phyloP scores from a whole-genome alignment of 2,329 filamentous ascomycete genomes.

The Ophiocordyceps robertsii region DNA sequence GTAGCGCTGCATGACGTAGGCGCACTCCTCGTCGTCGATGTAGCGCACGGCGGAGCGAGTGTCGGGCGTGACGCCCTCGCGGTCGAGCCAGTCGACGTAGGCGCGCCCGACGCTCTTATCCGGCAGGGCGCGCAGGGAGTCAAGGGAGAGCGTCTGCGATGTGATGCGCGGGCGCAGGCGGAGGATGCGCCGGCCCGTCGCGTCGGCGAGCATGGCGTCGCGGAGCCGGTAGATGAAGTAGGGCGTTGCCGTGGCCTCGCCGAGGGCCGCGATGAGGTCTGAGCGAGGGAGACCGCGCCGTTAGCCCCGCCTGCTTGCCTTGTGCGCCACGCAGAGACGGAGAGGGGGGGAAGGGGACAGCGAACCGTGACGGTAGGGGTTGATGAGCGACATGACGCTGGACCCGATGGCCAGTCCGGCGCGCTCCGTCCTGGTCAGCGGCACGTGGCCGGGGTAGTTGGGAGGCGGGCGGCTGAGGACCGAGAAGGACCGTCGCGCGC shows the following conservation, averaged over 20 bases:
- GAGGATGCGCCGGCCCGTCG: slow-evolving; percentile 82
- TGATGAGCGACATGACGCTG: slow-evolving; percentile 48
- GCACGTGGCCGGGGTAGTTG: slow-evolving; percentile 87
- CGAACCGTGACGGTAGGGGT: slow-evolving; percentile 68
- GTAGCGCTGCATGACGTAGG: slow-evolving; percentile 97
- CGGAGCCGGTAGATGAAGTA: slow-evolving; percentile 91
- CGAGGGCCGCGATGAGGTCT: slow-evolving; percentile 92
- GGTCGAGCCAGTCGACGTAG: slow-evolving; percentile 85
- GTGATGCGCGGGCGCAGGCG: slow-evolving; percentile 81
- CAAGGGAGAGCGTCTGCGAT: slow-evolving; percentile 54
- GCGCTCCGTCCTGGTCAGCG: slow-evolving; percentile 67
- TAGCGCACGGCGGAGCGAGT: slow-evolving; percentile 73
- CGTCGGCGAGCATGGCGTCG: slow-evolving; percentile 73
- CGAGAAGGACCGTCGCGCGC: slow-evolving; percentile 44
- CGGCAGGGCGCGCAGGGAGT: slow-evolving; percentile 58
- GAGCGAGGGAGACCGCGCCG: slow-evolving; percentile 1
- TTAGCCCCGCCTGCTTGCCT: background rate
- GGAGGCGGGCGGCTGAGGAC: slow-evolving; percentile 72
- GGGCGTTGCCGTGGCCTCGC: slow-evolving; percentile 85
- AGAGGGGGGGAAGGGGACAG: background rate
- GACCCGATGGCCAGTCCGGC: slow-evolving; percentile 55
- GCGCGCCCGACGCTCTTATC: slow-evolving; percentile 62
- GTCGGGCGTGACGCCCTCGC: slow-evolving; percentile 86
- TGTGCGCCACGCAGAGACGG: too few relatives aligned
- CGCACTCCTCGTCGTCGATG: slow-evolving; percentile 89